These are phyloP conservation scores for Talaromyces atroroseus DNA, from an alignment of 2,329 filamentous ascomycete genomes.

Conservation along the genomic window DNA sequence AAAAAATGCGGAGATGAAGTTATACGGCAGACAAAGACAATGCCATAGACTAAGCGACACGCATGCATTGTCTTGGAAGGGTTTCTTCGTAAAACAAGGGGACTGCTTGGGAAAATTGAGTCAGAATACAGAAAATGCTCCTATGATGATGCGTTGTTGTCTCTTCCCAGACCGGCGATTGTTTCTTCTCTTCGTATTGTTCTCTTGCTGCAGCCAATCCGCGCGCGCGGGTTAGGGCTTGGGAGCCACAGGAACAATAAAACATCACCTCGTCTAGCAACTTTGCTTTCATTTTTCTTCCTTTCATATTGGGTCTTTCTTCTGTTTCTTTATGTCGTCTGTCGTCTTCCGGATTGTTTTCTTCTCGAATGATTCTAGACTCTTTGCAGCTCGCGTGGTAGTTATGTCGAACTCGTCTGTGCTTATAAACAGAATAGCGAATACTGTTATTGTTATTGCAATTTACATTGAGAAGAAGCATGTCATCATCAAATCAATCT, in stretches of 20 bases:
- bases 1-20: neutral
- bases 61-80: neutral
- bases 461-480: neutral
- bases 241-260: constrained; percentile 13
- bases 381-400: neutral
- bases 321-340: neutral
- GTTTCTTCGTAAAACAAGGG: neutral
- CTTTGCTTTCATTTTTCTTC: neutral
- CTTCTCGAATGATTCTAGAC: neutral
- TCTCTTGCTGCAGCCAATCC: constrained; percentile 8
- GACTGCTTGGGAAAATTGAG: neutral
- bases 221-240: constrained; percentile 6
- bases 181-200: constrained; percentile 13
- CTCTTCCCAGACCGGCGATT: neutral
- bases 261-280: neutral
- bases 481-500: neutral
- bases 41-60: neutral
- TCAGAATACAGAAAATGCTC: neutral
- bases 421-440: neutral
- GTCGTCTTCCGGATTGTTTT: neutral
- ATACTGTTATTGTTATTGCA: too few species aligned
- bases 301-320: neutral
- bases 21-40: neutral
- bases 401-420: neutral
- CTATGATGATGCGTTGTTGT: neutral